Percentiles rank a stretch among this genome's conserved stretches.
phyloP scores from a whole-genome alignment of 2,329 filamentous ascomycete species.

The Balansia obtecta region DNA sequence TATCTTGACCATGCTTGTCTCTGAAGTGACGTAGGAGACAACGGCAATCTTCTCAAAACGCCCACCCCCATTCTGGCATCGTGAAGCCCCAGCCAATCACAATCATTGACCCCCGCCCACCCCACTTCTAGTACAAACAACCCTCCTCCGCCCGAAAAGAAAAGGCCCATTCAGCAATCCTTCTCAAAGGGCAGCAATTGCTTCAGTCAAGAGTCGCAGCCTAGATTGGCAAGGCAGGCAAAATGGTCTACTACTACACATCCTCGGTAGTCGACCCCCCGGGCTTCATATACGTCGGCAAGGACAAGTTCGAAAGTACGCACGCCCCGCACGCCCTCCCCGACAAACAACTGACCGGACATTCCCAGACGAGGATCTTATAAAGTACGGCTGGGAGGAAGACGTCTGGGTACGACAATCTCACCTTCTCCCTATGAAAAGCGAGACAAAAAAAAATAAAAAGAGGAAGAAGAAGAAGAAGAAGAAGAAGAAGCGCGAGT shows the following conservation, averaged over 20 bases:
- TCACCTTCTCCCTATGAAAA: background rate
- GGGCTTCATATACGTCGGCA: constrained; percentile 89
- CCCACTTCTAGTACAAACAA: no score
- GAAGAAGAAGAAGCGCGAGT: no score
- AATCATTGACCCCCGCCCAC: no score
- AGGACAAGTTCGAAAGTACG: constrained; percentile 98
- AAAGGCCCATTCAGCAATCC: no score
- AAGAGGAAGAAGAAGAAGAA: background rate
- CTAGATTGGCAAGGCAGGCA: background rate
- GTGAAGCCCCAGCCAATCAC: no score
- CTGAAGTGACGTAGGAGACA: background rate
- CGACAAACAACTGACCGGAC: background rate
- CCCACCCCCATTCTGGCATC: no score
- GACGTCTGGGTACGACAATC: constrained; percentile 56
- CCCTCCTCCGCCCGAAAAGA: no score
- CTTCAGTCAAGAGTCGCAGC: no score
- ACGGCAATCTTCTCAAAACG: no score
- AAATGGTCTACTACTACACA: constrained; percentile 93
- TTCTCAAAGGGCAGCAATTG: no score
- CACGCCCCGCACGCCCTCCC: constrained; percentile 2
- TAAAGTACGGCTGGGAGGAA: constrained; percentile 86
- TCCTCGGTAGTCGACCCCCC: constrained; percentile 72
- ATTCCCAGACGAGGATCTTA: constrained; percentile 78
- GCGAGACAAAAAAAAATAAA: background rate
- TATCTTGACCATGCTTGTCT: background rate